These are phyloP conservation scores for Lithohypha guttulata DNA, from an alignment of 2,329 filamentous ascomycete genomes.

Conservation along the genomic window DNA sequence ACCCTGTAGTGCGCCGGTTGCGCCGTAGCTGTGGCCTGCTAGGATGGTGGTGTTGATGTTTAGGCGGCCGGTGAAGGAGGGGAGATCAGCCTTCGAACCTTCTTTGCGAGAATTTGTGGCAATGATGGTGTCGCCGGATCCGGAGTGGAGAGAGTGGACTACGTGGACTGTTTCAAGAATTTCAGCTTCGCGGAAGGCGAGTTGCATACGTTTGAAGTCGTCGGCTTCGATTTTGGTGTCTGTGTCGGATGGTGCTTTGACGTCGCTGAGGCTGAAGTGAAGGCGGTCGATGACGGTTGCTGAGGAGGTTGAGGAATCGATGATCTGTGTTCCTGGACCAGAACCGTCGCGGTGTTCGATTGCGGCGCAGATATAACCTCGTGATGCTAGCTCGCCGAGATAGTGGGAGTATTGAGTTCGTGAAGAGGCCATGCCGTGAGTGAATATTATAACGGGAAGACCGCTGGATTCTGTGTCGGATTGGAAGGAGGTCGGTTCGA, in stretches of 20 bases:
- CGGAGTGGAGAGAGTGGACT: conserved; percentile 14
- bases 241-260: conserved; percentile 5
- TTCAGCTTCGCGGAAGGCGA: conserved; percentile 22
- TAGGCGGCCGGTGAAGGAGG: conserved; percentile 45
- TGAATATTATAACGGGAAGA: conserved; percentile 20
- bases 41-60: conserved; percentile 47
- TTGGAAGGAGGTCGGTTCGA: too few relatives aligned
- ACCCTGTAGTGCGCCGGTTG: conserved; percentile 51
- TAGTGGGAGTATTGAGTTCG: conserved; percentile 22
- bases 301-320: conserved; percentile 9
- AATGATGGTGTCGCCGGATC: conserved; percentile 14
- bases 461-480: background rate
- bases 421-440: conserved; percentile 21
- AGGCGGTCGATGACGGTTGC: conserved; percentile 8
- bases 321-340: conserved; percentile 19
- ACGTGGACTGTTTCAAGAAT: conserved; percentile 20
- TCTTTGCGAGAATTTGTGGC: conserved; percentile 38
- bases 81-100: conserved; percentile 38
- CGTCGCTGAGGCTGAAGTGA: conserved; percentile 13
- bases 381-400: conserved; percentile 18
- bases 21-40: conserved; percentile 56
- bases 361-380: conserved; percentile 19
- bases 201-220: conserved; percentile 19
- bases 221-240: conserved; percentile 11
- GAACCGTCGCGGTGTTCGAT: conserved; percentile 22